phyloP scores from a whole-genome alignment of 352 stramenopile species.

The Phytopythium vexans region DNA sequence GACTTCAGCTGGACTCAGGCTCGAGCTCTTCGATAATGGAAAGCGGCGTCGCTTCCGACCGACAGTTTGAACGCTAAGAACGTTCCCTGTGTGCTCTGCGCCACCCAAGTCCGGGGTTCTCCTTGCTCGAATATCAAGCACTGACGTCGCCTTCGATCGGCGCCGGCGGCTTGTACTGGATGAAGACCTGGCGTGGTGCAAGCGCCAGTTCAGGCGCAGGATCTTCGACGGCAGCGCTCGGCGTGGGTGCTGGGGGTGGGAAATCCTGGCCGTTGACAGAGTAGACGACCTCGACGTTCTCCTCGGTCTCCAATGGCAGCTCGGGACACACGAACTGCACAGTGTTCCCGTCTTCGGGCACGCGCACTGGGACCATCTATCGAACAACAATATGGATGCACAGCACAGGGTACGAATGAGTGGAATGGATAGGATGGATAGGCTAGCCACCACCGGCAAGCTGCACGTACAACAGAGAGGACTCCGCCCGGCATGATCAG shows the following conservation, averaged over 20 bases:
- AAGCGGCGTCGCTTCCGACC: too few species aligned
- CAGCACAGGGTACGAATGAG: constrained; percentile 1
- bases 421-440: too few species aligned
- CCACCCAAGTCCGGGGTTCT: too few species aligned
- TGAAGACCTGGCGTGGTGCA: neutral
- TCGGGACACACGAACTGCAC: constrained; percentile 23
- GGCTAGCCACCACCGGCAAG: too few species aligned
- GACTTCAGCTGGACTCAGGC: too few species aligned
- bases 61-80: too few species aligned
- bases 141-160: too few species aligned
- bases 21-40: too few species aligned
- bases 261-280: constrained; percentile 40
- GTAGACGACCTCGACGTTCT: constrained; percentile 18
- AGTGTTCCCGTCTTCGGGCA: constrained; percentile 15
- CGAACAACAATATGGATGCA: constrained; percentile 1
- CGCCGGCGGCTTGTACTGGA: too few species aligned
- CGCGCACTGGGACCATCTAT: constrained; percentile 22
- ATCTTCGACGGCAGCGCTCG: neutral
- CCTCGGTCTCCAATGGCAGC: constrained; percentile 10
- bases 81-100: too few species aligned
- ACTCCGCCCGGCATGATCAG: constrained; percentile 9
- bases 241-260: neutral
- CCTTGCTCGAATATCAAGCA: too few species aligned
- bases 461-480: constrained; percentile 19
- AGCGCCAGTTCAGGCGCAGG: neutral